phyloP scores from a whole-genome alignment of 2,329 filamentous ascomycete genomes.

The Calonectria hongkongensis region DNA sequence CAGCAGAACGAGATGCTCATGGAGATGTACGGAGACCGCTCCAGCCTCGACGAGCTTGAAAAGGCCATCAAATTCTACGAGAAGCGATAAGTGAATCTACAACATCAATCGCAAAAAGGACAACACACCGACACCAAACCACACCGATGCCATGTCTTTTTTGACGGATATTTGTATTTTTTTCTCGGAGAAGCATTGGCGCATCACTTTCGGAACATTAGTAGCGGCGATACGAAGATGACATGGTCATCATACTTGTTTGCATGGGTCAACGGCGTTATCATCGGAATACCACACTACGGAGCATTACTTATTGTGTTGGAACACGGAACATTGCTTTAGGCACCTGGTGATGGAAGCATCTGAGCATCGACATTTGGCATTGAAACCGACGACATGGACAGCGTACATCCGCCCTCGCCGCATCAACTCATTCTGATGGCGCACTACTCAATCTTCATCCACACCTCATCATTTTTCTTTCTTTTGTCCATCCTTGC shows the following conservation, averaged over 20 bases:
- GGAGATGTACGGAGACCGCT: slow-evolving; percentile 70
- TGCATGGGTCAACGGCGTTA: slow-evolving; percentile 33
- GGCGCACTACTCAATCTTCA: slow-evolving; percentile 14
- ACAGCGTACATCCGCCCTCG: neutral
- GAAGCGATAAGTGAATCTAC: slow-evolving; percentile 54
- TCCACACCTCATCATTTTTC: neutral
- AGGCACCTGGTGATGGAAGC: slow-evolving; percentile 24
- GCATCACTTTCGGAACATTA: slow-evolving; percentile 18
- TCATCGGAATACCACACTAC: slow-evolving; percentile 26
- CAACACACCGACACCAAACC: slow-evolving; percentile 17
- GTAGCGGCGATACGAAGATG: slow-evolving; percentile 20
- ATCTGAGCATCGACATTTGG: slow-evolving; percentile 12
- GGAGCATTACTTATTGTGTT: slow-evolving; percentile 31
- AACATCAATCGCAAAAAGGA: slow-evolving; percentile 28
- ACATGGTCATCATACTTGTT: slow-evolving; percentile 24
- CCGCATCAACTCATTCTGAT: slow-evolving; percentile 3
- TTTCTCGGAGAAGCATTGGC: slow-evolving; percentile 5
- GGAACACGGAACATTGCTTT: slow-evolving; percentile 1
- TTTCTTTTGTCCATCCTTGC: slow-evolving; percentile 23
- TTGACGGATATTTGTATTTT: neutral
- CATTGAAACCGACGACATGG: slow-evolving; percentile 7
- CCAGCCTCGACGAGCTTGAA: slow-evolving; percentile 69
- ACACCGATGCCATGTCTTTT: neutral
- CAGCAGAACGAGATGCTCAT: slow-evolving; percentile 65
- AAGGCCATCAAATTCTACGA: slow-evolving; percentile 69